These are phyloP conservation scores for Plasmodium inui DNA, from an alignment of 169 alveolate genomes.

Conservation along the genomic window DNA sequence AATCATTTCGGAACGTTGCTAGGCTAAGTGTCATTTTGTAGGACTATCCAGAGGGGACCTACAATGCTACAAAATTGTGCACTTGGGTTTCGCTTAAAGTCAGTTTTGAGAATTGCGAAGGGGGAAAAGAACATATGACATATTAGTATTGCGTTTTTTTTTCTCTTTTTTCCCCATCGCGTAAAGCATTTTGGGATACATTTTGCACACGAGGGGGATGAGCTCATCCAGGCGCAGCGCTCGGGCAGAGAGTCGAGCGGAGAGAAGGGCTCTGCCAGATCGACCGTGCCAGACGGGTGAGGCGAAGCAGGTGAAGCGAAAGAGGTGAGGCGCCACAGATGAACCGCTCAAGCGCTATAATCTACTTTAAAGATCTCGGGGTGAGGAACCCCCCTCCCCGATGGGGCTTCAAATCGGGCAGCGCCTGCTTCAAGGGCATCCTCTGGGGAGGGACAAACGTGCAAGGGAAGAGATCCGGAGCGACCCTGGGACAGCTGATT, in stretches of 20 bases:
- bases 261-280: not conserved
- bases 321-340: slow-evolving; percentile 20
- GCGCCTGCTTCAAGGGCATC: not conserved
- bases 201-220: not conserved
- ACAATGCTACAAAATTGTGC: not conserved
- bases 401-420: not conserved
- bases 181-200: not conserved
- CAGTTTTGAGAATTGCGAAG: not conserved
- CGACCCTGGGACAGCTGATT: slow-evolving; percentile 12
- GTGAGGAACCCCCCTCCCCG: not conserved
- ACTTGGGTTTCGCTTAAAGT: not conserved
- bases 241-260: not conserved
- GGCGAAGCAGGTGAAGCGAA: not conserved
- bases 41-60: not conserved
- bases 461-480: not conserved
- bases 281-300: not conserved
- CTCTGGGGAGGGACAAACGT: not conserved
- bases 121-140: not conserved
- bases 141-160: not conserved
- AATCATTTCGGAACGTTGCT: not conserved
- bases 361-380: slow-evolving; percentile 16
- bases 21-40: not conserved
- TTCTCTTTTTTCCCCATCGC: not conserved
- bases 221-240: not conserved
- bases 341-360: slow-evolving; percentile 6